Evolutionary conservation across 495 filamentous ascomycete genomes (phyloP), one percentile per base, ranked within the genome.

Genomic region (Xylaria curta): DNA sequence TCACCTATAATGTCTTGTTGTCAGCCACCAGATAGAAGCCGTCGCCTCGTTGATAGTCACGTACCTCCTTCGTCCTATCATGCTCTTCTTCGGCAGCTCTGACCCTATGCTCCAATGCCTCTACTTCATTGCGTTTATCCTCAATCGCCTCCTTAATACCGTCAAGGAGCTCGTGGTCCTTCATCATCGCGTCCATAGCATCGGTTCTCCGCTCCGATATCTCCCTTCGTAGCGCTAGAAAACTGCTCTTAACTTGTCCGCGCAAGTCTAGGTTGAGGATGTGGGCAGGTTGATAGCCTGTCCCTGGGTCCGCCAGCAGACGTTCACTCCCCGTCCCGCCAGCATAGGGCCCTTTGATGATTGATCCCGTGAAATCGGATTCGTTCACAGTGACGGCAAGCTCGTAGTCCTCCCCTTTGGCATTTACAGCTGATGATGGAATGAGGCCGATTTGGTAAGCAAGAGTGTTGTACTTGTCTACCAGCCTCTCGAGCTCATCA

Each of bases 401-500:
- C 82, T 99, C 96, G 79, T 91, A 97, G 53, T 97, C 87, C 54
- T 89, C 82, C 46, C 92, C 94, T 76, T 93, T 93, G 54, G 96
- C 94, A 74, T 98, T 97, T 58, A 87, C 86, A 0, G 96, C 94
- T 3, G 92, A 91, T 4, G 90, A 79, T 2, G 96, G 96, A 51
- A 97, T 95, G 72, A 98, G 85, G 69, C 92, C 95, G 66, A 94
- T 94, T 72, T 97, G 92, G 79, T 98, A 98, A 21, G 93, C 96
- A 2, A 97, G 85, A 4, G 92, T 93, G 82, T 98, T 98, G 87
- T 97, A 98, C 63, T 88, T 87, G 75, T 97, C 92, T 13, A 97
- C 90, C 53, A 91, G 86, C 51, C 92, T 89, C 78, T 98, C 95
- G 17, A 98, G 87, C 69, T 95, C 94, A 73, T 98, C 95, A 2